Evolutionary conservation across 495 filamentous ascomycete species (phyloP), one percentile per base, ranked within the genome.

Genomic region (Neurospora pannonica): DNA sequence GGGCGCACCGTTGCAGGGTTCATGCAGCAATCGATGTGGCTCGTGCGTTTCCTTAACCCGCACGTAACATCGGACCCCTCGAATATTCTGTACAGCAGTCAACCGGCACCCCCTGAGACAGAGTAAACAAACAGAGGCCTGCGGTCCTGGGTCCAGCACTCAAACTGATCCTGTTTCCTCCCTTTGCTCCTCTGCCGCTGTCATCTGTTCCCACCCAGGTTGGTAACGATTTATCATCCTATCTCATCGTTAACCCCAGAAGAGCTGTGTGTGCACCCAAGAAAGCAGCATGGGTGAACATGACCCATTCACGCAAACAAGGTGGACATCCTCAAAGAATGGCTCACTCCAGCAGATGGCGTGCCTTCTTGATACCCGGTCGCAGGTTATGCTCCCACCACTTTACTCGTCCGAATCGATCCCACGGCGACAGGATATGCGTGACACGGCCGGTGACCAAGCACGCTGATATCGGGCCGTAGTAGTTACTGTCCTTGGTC

Each of bases 401-500:
- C 40, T 77, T 78, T 6, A 91, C 85, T 72, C 81, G 72, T 17
- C 88, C 87, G 34, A 80, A 81, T 78, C 85, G 84, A 34, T 81
- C 80, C 77, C 84, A 85, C 67, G 92, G 92, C 80, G 86, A 88
- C 60, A 94, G 73, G 9, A 93, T 84, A 75, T 88, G 88, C 34
- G 88, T 86, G 70, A 92, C 87, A 42, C 84, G 84, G 4, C 92
- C 92, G 8, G 87, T 86, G 37, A 95, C 86, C 60, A 95, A 77
- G 76, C 85, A 87, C 10, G 80, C 84, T 21, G 88, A 86, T 31
- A 90, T 86, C 1, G 93, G 92, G 5, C 93, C 93, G 78, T 93
- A 94, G 36, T 85, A 86, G 82, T 94, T 94, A 78, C 92, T 94
- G 79, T 95, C 93, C 71, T 89, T 79, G 75, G 88, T 89, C 74